Percentiles rank a stretch among this genome's conserved stretches.
Conservation (phyloP, 2,329 filamentous ascomycete genomes). For the Monosporascus sp. region DNA sequence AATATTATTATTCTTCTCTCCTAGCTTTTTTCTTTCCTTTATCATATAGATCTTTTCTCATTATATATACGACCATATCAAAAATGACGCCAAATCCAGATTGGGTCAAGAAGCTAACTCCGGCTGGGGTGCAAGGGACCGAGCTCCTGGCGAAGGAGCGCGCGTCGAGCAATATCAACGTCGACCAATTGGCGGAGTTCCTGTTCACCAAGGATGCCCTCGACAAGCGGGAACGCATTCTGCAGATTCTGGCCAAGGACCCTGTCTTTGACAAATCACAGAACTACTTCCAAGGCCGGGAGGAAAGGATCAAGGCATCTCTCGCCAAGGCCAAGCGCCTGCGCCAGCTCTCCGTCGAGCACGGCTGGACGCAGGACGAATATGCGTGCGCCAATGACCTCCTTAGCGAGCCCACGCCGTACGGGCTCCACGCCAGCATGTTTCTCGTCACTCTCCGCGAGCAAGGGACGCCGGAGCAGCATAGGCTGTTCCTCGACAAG, state of each 20-base stretch:
- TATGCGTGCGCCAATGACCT: constrained; percentile 61
- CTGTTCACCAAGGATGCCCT: constrained; percentile 64
- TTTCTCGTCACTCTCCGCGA: constrained; percentile 57
- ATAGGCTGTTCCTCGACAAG: constrained; percentile 65
- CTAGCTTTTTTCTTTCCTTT: not conserved
- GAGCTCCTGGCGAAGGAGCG: constrained; percentile 68
- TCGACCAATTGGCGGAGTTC: constrained; percentile 63
- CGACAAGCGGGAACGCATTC: constrained; percentile 53
- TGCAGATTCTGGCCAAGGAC: constrained; percentile 61
- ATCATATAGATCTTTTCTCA: not conserved
- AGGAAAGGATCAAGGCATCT: constrained; percentile 64
- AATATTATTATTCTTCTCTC: not conserved
- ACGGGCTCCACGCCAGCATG: constrained; percentile 62
- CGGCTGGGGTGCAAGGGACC: constrained; percentile 61
- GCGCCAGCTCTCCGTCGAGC: constrained; percentile 58
- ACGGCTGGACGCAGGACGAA: constrained; percentile 65
- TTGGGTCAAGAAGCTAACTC: constrained; percentile 65
- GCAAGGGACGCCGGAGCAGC: constrained; percentile 69
- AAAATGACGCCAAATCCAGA: constrained; percentile 1
- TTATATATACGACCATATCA: no score
- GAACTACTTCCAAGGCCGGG: constrained; percentile 69
- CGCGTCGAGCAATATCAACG: constrained; percentile 59
- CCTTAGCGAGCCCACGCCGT: constrained; percentile 68
- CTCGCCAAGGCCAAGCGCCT: constrained; percentile 67
- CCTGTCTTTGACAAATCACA: constrained; percentile 73